Evolutionary conservation across 148 eudicot genomes (phyloP).

Genomic region (Vaccinium myrtillus): DNA sequence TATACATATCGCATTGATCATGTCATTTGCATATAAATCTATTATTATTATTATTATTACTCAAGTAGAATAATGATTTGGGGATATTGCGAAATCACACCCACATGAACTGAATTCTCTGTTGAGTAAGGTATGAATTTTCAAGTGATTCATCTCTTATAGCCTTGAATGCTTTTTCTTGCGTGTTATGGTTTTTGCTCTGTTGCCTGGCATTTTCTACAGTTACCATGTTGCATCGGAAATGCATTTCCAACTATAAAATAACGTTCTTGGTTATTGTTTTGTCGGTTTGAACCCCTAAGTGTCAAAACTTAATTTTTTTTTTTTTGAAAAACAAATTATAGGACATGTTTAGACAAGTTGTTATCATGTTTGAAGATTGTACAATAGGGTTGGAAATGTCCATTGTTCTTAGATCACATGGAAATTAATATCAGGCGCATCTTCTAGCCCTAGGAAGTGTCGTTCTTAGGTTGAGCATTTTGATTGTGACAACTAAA

Average conservation of each 20-base stretch:
- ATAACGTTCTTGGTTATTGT: neutral
- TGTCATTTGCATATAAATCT: too few species aligned
- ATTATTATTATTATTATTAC: too few species aligned
- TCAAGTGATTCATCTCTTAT: neutral
- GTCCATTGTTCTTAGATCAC: neutral
- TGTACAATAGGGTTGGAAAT: neutral
- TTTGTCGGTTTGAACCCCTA: neutral
- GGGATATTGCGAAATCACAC: slow-evolving; percentile 81
- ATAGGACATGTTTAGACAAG: neutral
- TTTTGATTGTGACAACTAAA: neutral
- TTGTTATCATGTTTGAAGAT: neutral
- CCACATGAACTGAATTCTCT: slow-evolving; percentile 77
- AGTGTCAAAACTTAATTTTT: neutral
- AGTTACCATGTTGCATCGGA: neutral
- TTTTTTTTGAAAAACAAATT: neutral
- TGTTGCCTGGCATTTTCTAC: neutral
- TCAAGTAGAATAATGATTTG: slow-evolving; percentile 12
- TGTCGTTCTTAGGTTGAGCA: neutral
- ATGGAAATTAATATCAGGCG: neutral
- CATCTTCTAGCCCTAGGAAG: neutral
- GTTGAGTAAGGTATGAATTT: slow-evolving; percentile 46
- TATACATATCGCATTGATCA: too few species aligned
- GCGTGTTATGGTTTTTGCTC: neutral
- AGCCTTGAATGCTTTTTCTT: neutral
- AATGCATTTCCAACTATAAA: neutral